Evolutionary conservation across 139 green algal species (phyloP).

Genomic region (Chlamydomonas asymmetrica): DNA sequence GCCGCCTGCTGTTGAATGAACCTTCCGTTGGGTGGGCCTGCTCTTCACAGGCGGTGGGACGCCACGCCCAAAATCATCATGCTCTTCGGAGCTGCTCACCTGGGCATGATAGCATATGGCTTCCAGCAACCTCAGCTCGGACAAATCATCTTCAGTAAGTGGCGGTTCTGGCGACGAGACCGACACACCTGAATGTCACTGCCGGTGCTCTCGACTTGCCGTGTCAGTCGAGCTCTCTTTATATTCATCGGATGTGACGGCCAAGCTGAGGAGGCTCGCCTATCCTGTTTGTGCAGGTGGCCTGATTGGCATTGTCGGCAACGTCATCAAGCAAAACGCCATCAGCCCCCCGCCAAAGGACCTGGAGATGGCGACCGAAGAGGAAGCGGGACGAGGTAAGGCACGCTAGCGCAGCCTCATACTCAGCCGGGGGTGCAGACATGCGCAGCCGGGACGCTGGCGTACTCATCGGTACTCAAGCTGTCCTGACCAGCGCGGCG

Average conservation of each 20-base stretch:
- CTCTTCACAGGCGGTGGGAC: slow-evolving; percentile 52
- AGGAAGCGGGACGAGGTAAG: slow-evolving; percentile 48
- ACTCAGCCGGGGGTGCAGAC: no score
- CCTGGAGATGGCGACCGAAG: slow-evolving; percentile 44
- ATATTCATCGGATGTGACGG: no score
- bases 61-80: slow-evolving; percentile 63
- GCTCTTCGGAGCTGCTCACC: slow-evolving; percentile 49
- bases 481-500: no score
- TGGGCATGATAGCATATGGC: slow-evolving; percentile 49
- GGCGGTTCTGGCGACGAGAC: neutral
- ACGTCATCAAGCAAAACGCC: slow-evolving; percentile 68
- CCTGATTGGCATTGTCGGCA: slow-evolving; percentile 50
- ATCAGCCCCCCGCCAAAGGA: slow-evolving; percentile 55
- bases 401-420: no score
- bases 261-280: no score
- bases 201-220: no score
- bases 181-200: neutral
- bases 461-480: no score
- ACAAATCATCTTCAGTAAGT: slow-evolving; percentile 39
- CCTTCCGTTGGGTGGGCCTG: no score
- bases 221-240: no score
- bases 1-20: no score
- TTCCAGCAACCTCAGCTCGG: slow-evolving; percentile 54
- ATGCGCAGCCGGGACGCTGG: no score
- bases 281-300: slow-evolving; percentile 44